phyloP scores from a whole-genome alignment of 2,329 filamentous ascomycete species.

The Neofusicoccum parvum region DNA sequence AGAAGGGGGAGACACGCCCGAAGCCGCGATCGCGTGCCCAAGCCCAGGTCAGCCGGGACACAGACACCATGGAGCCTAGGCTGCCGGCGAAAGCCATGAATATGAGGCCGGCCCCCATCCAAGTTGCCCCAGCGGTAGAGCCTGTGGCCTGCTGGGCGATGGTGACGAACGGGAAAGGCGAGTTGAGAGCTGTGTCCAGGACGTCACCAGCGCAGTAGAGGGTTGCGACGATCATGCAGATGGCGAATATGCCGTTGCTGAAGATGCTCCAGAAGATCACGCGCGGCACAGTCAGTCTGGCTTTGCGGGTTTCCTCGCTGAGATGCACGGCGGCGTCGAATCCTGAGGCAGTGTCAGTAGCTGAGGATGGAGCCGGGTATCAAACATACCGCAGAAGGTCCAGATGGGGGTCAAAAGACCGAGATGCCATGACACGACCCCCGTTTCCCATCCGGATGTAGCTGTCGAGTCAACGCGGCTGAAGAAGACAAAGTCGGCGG shows the following conservation, averaged over 20 bases:
- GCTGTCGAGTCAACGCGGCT: conserved; percentile 28
- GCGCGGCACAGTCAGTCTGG: conserved; percentile 37
- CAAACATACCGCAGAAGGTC: conserved; percentile 22
- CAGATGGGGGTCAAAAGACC: conserved; percentile 34
- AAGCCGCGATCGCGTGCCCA: no score
- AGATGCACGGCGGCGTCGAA: conserved; percentile 52
- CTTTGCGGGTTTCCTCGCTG: conserved; percentile 47
- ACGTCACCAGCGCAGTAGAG: conserved; percentile 45
- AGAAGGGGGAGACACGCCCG: not conserved
- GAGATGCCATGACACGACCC: conserved; percentile 40
- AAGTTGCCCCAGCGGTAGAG: conserved; percentile 39
- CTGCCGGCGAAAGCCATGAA: conserved; percentile 39
- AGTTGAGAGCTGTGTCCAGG: conserved; percentile 22
- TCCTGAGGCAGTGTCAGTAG: conserved; percentile 33
- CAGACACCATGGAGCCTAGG: conserved; percentile 29
- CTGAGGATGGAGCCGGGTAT: no score
- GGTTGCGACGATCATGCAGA: conserved; percentile 43
- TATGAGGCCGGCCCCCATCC: conserved; percentile 39
- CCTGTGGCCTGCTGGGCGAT: conserved; percentile 41
- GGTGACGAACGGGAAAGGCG: conserved; percentile 47
- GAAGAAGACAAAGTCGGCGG: conserved; percentile 37
- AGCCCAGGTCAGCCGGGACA: no score
- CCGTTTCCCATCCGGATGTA: conserved; percentile 35
- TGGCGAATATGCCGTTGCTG: conserved; percentile 44
- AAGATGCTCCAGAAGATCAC: conserved; percentile 47